Conservation (phyloP, 257 asterid genomes). For the Nicotiana sylvestris region DNA sequence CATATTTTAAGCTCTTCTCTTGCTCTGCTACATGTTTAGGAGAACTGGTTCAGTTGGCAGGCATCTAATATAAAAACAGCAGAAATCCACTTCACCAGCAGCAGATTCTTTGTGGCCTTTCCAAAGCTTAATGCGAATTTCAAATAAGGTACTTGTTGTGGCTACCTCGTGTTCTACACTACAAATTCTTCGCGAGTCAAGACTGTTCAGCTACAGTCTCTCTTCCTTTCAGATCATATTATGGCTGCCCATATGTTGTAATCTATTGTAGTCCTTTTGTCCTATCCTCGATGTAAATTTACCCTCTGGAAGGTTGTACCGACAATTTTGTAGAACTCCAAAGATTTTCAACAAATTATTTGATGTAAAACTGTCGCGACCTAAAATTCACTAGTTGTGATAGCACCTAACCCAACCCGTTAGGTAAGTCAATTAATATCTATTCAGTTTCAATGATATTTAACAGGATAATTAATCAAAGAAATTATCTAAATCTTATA, state of each 20-base stretch:
- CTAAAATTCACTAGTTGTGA: no score
- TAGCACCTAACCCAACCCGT: no score
- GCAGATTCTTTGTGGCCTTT: not conserved
- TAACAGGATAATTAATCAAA: no score
- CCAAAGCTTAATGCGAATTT: not conserved
- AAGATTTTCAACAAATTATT: not conserved
- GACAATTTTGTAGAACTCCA: not conserved
- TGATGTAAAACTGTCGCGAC: not conserved
- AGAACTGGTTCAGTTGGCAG: not conserved
- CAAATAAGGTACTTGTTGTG: not conserved
- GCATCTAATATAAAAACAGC: not conserved
- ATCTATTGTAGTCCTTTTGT: not conserved
- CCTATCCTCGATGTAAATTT: slow-evolving; percentile 2
- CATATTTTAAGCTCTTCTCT: not conserved
- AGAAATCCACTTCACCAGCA: not conserved
- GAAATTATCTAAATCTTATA: no score
- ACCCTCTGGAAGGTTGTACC: not conserved
- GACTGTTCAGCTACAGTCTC: not conserved
- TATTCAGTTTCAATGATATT: no score
- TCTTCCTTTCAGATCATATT: not conserved
- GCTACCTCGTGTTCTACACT: not conserved
- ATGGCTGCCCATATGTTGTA: not conserved
- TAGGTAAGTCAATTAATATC: no score
- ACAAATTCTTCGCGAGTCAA: not conserved
- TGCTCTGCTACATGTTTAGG: not conserved